Evolutionary conservation across 2,329 filamentous ascomycete genomes (phyloP).

Genomic region (Ceratocystis albifundus): DNA sequence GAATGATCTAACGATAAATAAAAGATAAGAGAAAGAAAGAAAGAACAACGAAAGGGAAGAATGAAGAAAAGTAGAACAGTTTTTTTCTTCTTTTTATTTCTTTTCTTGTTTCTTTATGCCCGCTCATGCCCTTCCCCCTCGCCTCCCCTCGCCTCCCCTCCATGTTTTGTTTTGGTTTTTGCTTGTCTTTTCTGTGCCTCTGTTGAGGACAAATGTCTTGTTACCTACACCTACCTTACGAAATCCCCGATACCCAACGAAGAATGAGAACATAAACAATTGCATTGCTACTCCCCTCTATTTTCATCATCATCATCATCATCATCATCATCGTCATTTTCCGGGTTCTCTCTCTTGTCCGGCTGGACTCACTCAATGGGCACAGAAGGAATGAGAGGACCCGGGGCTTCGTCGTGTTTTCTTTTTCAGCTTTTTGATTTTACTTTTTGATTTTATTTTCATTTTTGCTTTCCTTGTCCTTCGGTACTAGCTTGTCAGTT

Average conservation of each 20-base stretch:
- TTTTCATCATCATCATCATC: conserved; percentile 5
- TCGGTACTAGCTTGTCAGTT: background rate
- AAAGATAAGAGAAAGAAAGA: background rate
- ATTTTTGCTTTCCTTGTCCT: background rate
- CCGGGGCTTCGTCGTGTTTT: background rate
- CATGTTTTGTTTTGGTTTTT: conserved; percentile 14
- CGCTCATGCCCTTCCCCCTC: too few species aligned
- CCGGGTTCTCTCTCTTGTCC: background rate
- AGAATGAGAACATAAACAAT: conserved; percentile 16
- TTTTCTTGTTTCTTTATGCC: conserved; percentile 18
- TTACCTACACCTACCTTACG: conserved; percentile 17
- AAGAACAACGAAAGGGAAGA: background rate
- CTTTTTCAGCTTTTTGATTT: background rate
- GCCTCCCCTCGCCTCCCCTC: too few species aligned
- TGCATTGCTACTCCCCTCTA: background rate
- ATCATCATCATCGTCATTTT: background rate
- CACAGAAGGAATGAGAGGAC: background rate
- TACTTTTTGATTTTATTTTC: too few species aligned
- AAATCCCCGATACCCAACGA: conserved; percentile 22
- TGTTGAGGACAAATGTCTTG: conserved; percentile 1
- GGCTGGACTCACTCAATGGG: background rate
- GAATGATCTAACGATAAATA: conserved; percentile 17
- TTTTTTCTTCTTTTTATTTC: background rate
- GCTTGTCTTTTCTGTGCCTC: conserved; percentile 14
- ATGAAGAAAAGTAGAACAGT: background rate